Evolutionary conservation across 2,329 filamentous ascomycete genomes (phyloP).

Genomic region (Geosmithia morbida): DNA sequence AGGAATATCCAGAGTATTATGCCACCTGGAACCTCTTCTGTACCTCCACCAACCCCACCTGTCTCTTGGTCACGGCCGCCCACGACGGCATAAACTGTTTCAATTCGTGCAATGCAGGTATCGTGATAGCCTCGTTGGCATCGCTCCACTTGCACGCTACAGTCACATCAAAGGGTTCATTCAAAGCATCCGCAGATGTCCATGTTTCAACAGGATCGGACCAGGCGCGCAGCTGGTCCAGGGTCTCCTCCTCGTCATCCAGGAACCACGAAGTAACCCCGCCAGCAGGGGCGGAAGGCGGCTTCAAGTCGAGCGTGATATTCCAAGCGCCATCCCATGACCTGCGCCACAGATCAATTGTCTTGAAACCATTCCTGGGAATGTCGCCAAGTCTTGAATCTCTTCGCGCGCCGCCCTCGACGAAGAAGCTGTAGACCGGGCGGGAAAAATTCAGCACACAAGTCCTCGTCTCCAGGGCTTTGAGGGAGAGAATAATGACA

Average conservation of each 20-base stretch:
- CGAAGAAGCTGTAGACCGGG: constrained; percentile 49
- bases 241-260: constrained; percentile 26
- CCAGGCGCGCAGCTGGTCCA: constrained; percentile 2
- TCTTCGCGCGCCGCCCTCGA: constrained; percentile 43
- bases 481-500: constrained; percentile 49
- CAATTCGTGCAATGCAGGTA: constrained; percentile 76
- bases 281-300: neutral
- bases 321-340: constrained; percentile 66
- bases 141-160: constrained; percentile 83
- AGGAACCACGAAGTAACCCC: neutral
- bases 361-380: constrained; percentile 46
- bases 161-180: constrained; percentile 36
- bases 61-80: constrained; percentile 62
- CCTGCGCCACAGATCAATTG: constrained; percentile 70
- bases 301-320: constrained; percentile 23
- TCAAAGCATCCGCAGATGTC: neutral
- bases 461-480: constrained; percentile 60
- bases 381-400: constrained; percentile 52
- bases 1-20: neutral
- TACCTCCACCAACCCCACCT: constrained; percentile 70
- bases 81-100: constrained; percentile 64
- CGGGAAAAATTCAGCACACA: constrained; percentile 61
- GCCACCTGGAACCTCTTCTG: constrained; percentile 49
- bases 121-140: constrained; percentile 52
- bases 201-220: constrained; percentile 4